phyloP scores from a whole-genome alignment of 192 early-diverging fungal genomes.

The Umbelopsis isabellina region DNA sequence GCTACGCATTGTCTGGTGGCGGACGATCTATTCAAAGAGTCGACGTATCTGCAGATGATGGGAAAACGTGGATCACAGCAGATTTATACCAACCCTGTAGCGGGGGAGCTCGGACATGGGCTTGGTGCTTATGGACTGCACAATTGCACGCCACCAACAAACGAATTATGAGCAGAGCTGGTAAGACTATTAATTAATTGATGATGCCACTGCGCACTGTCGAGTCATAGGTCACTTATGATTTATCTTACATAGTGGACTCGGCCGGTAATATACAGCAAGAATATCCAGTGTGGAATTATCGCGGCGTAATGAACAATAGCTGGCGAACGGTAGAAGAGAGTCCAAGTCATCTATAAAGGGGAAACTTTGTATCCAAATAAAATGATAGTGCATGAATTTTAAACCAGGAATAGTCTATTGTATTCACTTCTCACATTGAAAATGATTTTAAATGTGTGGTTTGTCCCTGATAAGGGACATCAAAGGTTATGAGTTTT shows the following conservation, averaged over 20 bases:
- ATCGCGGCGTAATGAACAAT: constrained; percentile 82
- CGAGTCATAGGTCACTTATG: not conserved
- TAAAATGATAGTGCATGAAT: not conserved
- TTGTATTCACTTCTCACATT: not conserved
- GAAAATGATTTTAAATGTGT: not conserved
- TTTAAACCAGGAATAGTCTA: too few relatives aligned
- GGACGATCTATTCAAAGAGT: constrained; percentile 80
- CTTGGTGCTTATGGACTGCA: constrained; percentile 86
- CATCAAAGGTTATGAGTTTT: too few relatives aligned
- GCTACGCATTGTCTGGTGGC: constrained; percentile 83
- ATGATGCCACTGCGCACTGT: not conserved
- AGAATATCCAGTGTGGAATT: constrained; percentile 75
- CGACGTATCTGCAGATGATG: constrained; percentile 84
- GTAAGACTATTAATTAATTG: constrained; percentile 39
- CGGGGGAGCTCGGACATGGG: constrained; percentile 63
- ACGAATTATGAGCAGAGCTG: constrained; percentile 79
- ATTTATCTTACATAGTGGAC: constrained; percentile 52
- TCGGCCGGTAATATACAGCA: constrained; percentile 87
- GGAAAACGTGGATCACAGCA: constrained; percentile 81
- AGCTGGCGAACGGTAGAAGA: constrained; percentile 50
- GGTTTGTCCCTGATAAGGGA: too few relatives aligned
- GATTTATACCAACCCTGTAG: constrained; percentile 54
- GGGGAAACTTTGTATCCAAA: not conserved
- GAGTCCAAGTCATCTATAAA: not conserved
- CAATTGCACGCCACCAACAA: constrained; percentile 50